These are phyloP conservation scores for Candida silvatica DNA, from an alignment of 805 yeast genomes.

Conservation along the genomic window DNA sequence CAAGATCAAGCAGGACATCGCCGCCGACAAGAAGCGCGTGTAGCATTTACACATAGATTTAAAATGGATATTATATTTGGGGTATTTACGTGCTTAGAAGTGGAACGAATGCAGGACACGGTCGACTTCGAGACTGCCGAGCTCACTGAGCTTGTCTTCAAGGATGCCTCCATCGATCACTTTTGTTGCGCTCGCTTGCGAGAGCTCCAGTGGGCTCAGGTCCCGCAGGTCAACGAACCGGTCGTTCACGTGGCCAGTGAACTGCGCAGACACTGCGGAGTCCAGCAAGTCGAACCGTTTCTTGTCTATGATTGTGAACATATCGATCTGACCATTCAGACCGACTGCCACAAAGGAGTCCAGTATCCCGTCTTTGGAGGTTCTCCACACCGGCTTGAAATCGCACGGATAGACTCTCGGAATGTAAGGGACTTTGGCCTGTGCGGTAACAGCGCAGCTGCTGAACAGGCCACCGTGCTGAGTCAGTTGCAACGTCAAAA, in stretches of 20 bases:
- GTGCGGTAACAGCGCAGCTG: conserved; percentile 5
- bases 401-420: conserved; percentile 24
- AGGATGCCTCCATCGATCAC: not conserved
- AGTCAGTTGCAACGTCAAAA: conserved; percentile 8
- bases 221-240: not conserved
- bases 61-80: not conserved
- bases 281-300: conserved; percentile 8
- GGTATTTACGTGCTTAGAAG: not conserved
- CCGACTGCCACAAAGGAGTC: conserved; percentile 21
- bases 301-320: conserved; percentile 7
- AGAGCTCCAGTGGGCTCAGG: not conserved
- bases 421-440: conserved; percentile 20
- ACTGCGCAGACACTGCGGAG: conserved; percentile 1
- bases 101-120: not conserved
- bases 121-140: not conserved
- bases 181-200: not conserved
- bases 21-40: not conserved
- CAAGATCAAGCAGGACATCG: conserved; percentile 44
- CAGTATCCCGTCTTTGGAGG: not conserved
- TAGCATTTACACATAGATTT: not conserved
- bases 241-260: not conserved
- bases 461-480: conserved; percentile 2
- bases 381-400: conserved; percentile 25
- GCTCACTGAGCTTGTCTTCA: not conserved
- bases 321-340: conserved; percentile 28